phyloP scores from a whole-genome alignment of 202 grass and related monocot genomes.

The Panicum hallii region DNA sequence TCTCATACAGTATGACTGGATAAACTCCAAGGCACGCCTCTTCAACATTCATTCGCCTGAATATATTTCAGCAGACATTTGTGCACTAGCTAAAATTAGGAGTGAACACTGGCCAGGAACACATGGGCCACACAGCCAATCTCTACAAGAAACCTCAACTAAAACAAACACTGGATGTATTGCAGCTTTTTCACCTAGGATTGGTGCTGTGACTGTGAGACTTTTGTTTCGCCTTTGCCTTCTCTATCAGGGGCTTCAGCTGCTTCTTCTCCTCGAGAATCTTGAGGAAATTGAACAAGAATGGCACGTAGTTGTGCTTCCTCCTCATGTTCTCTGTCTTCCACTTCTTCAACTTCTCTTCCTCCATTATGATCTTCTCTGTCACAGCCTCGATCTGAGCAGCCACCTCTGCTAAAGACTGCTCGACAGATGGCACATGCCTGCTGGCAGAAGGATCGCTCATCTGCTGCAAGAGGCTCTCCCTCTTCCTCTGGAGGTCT shows the following conservation, averaged over 20 bases:
- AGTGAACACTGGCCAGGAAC: constrained; percentile 28
- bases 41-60: constrained; percentile 15
- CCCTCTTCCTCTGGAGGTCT: constrained; percentile 78
- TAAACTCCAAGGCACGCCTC: background rate
- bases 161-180: background rate
- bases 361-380: constrained; percentile 82
- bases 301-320: constrained; percentile 73
- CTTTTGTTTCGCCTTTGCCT: constrained; percentile 63
- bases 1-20: background rate
- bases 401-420: constrained; percentile 64
- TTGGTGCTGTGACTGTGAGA: constrained; percentile 48
- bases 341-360: constrained; percentile 80
- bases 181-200: constrained; percentile 44
- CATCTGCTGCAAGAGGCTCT: constrained; percentile 63
- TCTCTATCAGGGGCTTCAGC: constrained; percentile 72
- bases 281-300: constrained; percentile 84
- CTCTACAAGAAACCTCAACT: constrained; percentile 43
- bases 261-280: constrained; percentile 77
- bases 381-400: constrained; percentile 64
- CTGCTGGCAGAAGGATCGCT: constrained; percentile 49
- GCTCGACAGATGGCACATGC: constrained; percentile 52
- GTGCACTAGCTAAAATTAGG: constrained; percentile 33
- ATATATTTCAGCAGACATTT: background rate
- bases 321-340: constrained; percentile 72
- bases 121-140: constrained; percentile 37